Percentiles rank a stretch among this genome's conserved stretches.
Conservation (phyloP, 108 stramenopile species). For the Skeletonema tropicum region DNA sequence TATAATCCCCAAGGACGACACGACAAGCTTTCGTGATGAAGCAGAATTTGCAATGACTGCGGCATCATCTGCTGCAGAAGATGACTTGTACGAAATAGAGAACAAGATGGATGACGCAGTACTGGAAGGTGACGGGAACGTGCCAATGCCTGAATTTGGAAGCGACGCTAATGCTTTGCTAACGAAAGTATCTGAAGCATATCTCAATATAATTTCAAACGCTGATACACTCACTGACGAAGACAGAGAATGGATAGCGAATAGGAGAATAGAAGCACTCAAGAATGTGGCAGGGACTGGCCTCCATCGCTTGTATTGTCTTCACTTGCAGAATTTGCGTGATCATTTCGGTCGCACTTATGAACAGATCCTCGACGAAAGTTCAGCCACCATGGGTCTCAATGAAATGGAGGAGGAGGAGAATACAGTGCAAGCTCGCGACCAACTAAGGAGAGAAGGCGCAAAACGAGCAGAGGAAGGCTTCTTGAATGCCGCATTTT, state of each 20-base stretch:
- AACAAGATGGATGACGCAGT: constrained; percentile 46
- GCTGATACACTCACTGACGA: constrained; percentile 15
- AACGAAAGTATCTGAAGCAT: constrained; percentile 20
- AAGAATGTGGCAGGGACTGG: constrained; percentile 26
- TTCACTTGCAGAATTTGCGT: constrained; percentile 44
- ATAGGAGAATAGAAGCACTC: constrained; percentile 29
- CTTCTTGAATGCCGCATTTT: constrained; percentile 60
- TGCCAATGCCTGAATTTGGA: constrained; percentile 60
- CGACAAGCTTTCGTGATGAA: constrained; percentile 10
- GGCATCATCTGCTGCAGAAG: constrained; percentile 22
- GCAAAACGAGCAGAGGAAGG: constrained; percentile 58
- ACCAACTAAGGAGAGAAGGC: constrained; percentile 30
- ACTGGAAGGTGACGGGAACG: constrained; percentile 16
- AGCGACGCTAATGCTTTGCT: constrained; percentile 47
- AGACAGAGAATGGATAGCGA: constrained; percentile 30
- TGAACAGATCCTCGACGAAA: constrained; percentile 41
- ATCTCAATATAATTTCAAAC: constrained; percentile 7
- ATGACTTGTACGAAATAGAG: constrained; percentile 25
- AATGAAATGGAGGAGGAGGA: constrained; percentile 26
- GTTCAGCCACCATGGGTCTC: constrained; percentile 49
- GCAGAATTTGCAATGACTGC: constrained; percentile 18
- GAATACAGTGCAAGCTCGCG: constrained; percentile 10
- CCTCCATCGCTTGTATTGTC: constrained; percentile 39
- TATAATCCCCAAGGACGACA: not conserved
- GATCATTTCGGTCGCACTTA: constrained; percentile 50